phyloP scores from a whole-genome alignment of 192 early-diverging fungal genomes.

The Coemansia sp. region DNA sequence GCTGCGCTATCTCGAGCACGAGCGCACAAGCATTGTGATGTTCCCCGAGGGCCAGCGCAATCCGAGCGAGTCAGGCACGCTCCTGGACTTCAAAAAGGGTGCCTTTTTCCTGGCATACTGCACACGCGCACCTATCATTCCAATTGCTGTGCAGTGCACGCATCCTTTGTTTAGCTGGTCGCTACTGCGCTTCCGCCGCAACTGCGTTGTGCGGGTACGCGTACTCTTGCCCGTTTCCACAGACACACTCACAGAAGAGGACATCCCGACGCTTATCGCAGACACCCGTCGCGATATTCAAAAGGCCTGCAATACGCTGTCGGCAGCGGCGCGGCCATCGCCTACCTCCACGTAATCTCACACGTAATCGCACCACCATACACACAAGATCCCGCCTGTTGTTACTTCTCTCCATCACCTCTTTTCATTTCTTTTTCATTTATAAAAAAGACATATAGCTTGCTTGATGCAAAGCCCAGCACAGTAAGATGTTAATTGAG shows the following conservation, averaged over 20 bases:
- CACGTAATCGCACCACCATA: background rate
- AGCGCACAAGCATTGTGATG: conserved; percentile 76
- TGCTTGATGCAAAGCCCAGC: background rate
- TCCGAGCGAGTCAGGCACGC: conserved; percentile 60
- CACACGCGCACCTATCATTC: conserved; percentile 79
- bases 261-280: conserved; percentile 43
- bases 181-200: conserved; percentile 35
- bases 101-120: conserved; percentile 92
- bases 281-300: conserved; percentile 43
- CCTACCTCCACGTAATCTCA: background rate
- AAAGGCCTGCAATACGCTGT: conserved; percentile 32
- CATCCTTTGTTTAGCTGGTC: conserved; percentile 43
- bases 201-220: conserved; percentile 44
- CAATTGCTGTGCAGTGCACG: conserved; percentile 78
- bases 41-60: conserved; percentile 92
- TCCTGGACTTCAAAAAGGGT: conserved; percentile 95
- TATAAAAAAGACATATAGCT: background rate
- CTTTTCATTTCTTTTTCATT: background rate
- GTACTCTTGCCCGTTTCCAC: conserved; percentile 50
- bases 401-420: background rate
- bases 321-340: conserved; percentile 4
- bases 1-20: conserved; percentile 67
- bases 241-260: conserved; percentile 42
- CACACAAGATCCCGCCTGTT: background rate
- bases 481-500: no score